Base-by-base conservation (phyloP, 2,329 filamentous ascomycete species). In the Biscogniauxia mediterranea region DNA sequence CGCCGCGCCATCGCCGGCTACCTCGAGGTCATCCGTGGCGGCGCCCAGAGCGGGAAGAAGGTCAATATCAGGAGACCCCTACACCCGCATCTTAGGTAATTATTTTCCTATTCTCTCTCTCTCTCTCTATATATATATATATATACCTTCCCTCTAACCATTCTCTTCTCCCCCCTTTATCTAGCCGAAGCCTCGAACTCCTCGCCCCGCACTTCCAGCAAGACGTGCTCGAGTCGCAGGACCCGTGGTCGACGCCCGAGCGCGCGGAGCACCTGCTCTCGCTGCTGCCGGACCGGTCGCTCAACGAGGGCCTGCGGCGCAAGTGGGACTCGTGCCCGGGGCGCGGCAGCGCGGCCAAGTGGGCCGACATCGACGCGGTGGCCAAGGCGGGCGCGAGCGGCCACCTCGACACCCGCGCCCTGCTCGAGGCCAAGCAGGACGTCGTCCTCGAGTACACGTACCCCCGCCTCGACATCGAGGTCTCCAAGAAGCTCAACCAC, bases 381-480 rank as follows among this genome's bases (percentile, higher is more conserved):
- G 95, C 94, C 54, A 91, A 92, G 76, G 86, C 88, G 0, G 90
- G 91, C 38, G 86, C 86, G 26, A 87, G 87, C 61, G 21, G 20
- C 72, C 89, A 83, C 9, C 83, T 97, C n/a, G 89, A 95, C 68
- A 76, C 87, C 0, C 86, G 84, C 64, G 86, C 89, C 2, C 83
- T 99, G 13, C 84, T 90, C 8, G 92, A 97, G 70, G 92, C 93
- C 21, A 98, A 97, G 78, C 93, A 97, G 75, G 95, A 98, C 73
- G 91, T 99, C 64, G 89, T 98, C 3, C 85, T 99, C 28, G 95
- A 99, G 78, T 98, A 99, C 78, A 97, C 95, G 6, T 99, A 99
- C 76, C 95, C 95, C 2, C 89, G 95, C 49, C 90, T 99, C 58
- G 95, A 99, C 81, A 93, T 95, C 64, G 93, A 97, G 76, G 95